A percentile compares a stretch with the other conserved stretches of the same genome.
These are phyloP conservation scores for Pythium phragmiticola DNA, from an alignment of 352 stramenopile genomes.

Conservation along the genomic window DNA sequence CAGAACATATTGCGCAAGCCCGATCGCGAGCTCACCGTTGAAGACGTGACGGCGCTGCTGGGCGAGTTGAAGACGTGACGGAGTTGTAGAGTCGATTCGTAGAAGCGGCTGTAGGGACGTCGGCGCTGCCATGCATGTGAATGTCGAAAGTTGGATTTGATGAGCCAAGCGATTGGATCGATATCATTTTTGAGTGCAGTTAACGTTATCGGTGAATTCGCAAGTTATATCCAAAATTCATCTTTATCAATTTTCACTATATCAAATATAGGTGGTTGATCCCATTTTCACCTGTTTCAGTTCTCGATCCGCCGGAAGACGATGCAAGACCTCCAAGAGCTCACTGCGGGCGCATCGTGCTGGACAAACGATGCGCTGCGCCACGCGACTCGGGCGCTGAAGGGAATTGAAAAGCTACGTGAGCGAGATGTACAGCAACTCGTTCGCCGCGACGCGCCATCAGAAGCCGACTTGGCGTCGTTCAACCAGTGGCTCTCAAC, in stretches of 20 bases:
- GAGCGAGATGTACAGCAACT: slow-evolving; percentile 22
- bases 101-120: no score
- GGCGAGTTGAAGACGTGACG: slow-evolving; percentile 44
- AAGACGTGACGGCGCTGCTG: slow-evolving; percentile 81
- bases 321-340: slow-evolving; percentile 27
- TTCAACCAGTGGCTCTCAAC: slow-evolving; percentile 37
- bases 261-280: neutral
- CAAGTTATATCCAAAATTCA: neutral
- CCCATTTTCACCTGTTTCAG: neutral
- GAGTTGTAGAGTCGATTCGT: neutral
- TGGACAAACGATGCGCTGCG: slow-evolving; percentile 34
- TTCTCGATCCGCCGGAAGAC: slow-evolving; percentile 9
- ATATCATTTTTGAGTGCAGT: no score
- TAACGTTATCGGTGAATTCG: neutral
- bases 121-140: slow-evolving; percentile 5
- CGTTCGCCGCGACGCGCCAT: slow-evolving; percentile 21
- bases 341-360: slow-evolving; percentile 33
- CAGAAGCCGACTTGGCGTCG: slow-evolving; percentile 17
- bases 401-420: slow-evolving; percentile 31
- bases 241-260: neutral
- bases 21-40: slow-evolving; percentile 83
- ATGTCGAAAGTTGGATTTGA: slow-evolving; percentile 7
- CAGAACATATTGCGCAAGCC: slow-evolving; percentile 80
- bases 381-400: slow-evolving; percentile 29
- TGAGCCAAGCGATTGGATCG: neutral